phyloP scores from a whole-genome alignment of 164 flowering plant genomes.

The Chimonanthus salicifolius region DNA sequence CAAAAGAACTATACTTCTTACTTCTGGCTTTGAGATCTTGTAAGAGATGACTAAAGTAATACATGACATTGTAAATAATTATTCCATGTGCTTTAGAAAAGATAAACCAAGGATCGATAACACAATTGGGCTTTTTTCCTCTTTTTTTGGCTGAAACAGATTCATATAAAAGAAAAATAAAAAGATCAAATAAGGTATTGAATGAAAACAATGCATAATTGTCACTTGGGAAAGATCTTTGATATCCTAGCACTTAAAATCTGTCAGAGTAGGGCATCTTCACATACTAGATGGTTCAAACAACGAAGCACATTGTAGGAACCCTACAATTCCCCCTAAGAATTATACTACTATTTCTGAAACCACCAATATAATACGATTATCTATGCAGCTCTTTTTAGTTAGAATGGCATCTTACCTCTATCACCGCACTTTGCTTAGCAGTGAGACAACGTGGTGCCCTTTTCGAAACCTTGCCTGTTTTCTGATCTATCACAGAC shows the following conservation, averaged over 20 bases:
- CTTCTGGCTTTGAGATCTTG: not conserved
- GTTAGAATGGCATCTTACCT: conserved; percentile 36
- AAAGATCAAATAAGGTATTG: too few relatives aligned
- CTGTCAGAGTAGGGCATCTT: not conserved
- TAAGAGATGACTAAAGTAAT: not conserved
- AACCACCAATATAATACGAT: not conserved
- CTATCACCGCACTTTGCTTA: conserved; percentile 81
- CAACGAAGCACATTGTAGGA: not conserved
- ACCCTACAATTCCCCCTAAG: not conserved
- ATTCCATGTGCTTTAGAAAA: not conserved
- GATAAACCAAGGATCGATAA: not conserved
- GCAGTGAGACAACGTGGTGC: conserved; percentile 74
- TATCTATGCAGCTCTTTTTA: not conserved
- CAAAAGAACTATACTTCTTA: not conserved
- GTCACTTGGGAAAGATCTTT: too few relatives aligned
- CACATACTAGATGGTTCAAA: not conserved
- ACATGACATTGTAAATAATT: not conserved
- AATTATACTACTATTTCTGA: too few relatives aligned
- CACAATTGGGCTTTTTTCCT: not conserved
- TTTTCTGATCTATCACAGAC: conserved; percentile 75
- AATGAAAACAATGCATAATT: too few relatives aligned
- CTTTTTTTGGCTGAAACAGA: too few relatives aligned
- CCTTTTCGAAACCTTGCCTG: conserved; percentile 67
- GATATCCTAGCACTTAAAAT: not conserved
- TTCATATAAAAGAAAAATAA: too few relatives aligned